Conservation (phyloP, 331 rosid genomes). For the Acacia concinna region DNA sequence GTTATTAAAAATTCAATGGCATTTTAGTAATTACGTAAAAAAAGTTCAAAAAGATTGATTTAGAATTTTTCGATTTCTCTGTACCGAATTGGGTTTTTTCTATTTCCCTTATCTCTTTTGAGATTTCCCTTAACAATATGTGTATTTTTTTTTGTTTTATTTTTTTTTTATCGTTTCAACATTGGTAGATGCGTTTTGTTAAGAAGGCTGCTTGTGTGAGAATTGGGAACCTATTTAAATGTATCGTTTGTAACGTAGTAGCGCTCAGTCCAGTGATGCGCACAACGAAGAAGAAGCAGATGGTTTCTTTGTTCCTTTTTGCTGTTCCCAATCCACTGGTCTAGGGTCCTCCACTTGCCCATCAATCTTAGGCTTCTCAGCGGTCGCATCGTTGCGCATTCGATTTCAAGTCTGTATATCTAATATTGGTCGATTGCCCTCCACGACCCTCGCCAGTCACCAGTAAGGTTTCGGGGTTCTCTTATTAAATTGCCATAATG, state of each 20-base stretch:
- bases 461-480: neutral
- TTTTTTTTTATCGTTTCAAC: neutral
- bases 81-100: neutral
- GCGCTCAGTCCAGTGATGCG: neutral
- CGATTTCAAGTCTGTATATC: neutral
- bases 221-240: conserved; percentile 12
- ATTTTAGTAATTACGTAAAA: too few species aligned
- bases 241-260: neutral
- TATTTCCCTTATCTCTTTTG: too few species aligned
- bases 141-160: neutral
- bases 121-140: too few species aligned
- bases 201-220: neutral
- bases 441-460: neutral
- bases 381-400: neutral
- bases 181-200: neutral
- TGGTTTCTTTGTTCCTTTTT: neutral
- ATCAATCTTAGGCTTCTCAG: neutral
- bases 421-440: neutral
- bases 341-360: neutral
- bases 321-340: neutral
- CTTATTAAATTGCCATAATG: neutral
- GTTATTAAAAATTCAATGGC: too few species aligned
- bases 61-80: too few species aligned
- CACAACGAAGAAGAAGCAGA: neutral
- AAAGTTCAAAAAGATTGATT: too few species aligned